These are phyloP conservation scores for Trametes sp. DNA, from an alignment of 1,284 basidiomycete genomes.

Conservation along the genomic window DNA sequence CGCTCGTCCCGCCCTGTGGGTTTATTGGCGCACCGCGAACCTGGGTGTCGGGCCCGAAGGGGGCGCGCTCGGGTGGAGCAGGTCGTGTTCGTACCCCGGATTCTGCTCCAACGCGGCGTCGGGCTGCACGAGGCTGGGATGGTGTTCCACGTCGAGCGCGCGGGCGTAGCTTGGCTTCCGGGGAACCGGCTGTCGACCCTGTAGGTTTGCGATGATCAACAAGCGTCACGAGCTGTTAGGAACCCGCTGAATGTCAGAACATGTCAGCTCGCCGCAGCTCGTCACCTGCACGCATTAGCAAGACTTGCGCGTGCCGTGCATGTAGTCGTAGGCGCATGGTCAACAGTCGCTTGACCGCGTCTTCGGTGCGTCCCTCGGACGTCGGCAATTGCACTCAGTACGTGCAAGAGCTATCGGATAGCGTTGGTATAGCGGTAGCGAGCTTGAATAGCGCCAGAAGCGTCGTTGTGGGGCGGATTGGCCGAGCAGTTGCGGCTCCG, in stretches of 20 bases:
- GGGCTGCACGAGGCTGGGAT: conserved; percentile 3
- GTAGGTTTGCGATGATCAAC: not conserved
- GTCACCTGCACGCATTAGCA: conserved; percentile 8
- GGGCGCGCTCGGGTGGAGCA: not conserved
- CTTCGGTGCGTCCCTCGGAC: not conserved
- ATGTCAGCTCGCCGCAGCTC: not conserved
- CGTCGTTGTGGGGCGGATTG: conserved; percentile 5
- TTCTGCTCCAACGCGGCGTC: conserved; percentile 6
- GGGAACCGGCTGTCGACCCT: not conserved
- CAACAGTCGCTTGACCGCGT: not conserved
- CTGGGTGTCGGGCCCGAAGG: conserved; percentile 16
- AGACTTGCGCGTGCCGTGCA: not conserved
- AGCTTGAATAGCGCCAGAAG: not conserved
- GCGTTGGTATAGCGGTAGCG: not conserved
- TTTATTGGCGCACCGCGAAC: not conserved
- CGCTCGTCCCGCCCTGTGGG: conserved; percentile 6
- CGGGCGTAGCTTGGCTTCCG: not conserved
- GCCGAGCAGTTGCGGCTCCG: not conserved
- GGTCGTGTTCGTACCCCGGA: not conserved
- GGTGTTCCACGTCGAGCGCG: not conserved
- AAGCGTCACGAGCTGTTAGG: not conserved
- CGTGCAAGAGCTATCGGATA: not conserved
- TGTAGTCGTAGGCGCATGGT: not conserved
- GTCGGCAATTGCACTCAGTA: not conserved
- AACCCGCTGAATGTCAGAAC: no score